phyloP scores from a whole-genome alignment of 306 rosid genomes.

The Sicyos edulis region DNA sequence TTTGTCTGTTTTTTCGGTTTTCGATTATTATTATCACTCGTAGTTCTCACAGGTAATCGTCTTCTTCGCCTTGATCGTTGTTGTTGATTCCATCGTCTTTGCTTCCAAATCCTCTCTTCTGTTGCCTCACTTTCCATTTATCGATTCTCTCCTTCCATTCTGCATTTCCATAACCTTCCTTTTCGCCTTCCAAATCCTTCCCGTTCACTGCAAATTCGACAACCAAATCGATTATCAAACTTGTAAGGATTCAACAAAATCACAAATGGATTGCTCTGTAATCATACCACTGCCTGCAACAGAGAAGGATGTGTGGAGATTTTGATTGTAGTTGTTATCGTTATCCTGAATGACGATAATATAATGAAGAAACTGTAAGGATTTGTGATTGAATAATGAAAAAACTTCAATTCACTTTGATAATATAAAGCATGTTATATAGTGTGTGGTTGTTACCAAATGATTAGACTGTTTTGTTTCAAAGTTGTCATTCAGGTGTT shows the following conservation, averaged over 20 bases:
- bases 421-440: too few relatives aligned
- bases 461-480: background rate
- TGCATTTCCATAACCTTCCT: conserved; percentile 31
- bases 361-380: too few relatives aligned
- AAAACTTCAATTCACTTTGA: too few relatives aligned
- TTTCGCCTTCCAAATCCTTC: conserved; percentile 59
- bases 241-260: too few relatives aligned
- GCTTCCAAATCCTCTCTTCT: conserved; percentile 53
- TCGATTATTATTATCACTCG: too few relatives aligned
- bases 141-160: conserved; percentile 81
- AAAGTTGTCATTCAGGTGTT: background rate
- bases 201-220: conserved; percentile 36
- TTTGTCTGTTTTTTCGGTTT: too few relatives aligned
- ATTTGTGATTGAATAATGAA: too few relatives aligned
- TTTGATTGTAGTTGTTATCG: too few relatives aligned
- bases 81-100: conserved; percentile 53
- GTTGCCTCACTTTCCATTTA: conserved; percentile 95
- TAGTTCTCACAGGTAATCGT: conserved; percentile 54
- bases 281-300: conserved; percentile 50
- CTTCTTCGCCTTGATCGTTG: conserved; percentile 60
- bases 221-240: background rate
- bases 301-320: too few relatives aligned
- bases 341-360: too few relatives aligned
- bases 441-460: too few relatives aligned
- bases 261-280: background rate